These are phyloP conservation scores for Gossypium lobatum DNA, from an alignment of 441 rosid species.

Conservation along the genomic window DNA sequence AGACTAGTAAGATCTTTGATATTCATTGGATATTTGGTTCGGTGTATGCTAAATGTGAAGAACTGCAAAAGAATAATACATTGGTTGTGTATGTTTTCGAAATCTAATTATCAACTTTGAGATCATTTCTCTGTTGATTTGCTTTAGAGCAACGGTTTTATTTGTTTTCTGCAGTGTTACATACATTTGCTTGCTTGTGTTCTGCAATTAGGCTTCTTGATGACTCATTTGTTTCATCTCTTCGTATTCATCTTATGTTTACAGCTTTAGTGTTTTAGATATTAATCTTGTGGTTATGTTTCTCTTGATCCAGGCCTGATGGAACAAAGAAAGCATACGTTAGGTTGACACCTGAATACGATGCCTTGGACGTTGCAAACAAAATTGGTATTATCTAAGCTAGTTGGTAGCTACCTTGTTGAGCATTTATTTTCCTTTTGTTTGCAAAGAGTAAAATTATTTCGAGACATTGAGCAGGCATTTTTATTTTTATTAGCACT, in stretches of 20 bases:
- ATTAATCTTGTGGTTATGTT: neutral
- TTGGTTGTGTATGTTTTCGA: neutral
- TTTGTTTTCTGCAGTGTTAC: neutral
- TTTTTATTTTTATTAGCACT: conserved; percentile 6
- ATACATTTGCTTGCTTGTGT: neutral
- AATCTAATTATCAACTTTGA: neutral
- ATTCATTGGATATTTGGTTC: neutral
- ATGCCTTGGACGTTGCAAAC: conserved; percentile 92
- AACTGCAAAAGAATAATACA: neutral
- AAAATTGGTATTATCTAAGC: conserved; percentile 84
- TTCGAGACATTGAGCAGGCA: conserved; percentile 10
- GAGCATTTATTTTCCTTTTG: conserved; percentile 10
- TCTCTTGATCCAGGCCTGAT: conserved; percentile 61
- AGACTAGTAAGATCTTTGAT: neutral
- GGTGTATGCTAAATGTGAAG: neutral
- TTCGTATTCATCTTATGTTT: neutral
- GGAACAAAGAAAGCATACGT: conserved; percentile 93
- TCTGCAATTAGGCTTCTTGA: neutral
- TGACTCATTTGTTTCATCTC: neutral
- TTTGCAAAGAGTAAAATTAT: conserved; percentile 17
- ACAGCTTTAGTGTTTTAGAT: neutral
- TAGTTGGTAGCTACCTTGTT: neutral
- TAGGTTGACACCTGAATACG: conserved; percentile 80
- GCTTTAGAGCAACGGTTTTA: neutral
- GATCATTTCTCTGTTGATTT: neutral